Base-by-base conservation (phyloP, 768 basidiomycete genomes). In the Termitomyces titanicus region DNA sequence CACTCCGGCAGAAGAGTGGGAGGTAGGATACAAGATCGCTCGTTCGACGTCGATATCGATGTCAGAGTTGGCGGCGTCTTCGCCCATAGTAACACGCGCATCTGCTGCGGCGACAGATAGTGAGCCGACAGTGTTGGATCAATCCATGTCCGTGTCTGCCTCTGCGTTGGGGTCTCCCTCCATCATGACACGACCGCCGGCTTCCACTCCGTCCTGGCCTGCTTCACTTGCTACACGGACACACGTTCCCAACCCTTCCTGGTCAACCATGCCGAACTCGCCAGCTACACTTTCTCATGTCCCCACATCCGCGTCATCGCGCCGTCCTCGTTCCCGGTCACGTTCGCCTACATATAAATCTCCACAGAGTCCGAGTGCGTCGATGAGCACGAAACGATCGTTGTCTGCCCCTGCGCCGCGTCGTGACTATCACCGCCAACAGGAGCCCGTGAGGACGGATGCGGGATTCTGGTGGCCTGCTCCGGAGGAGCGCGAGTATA, bases 401-500 rank as follows among this genome's bases (percentile, higher is more conserved):
- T 38, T 49, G 24, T 49, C 47, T 37, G 35, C 24, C 11, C 47
- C 47, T 27, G 35, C 47, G 3, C 47, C 24, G 6, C 12, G 25
- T 17, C 15, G 47, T 3, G 17, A n/a, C 4, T 24, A 18, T 49
- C 35, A 27, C 10, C 17, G 15, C 9, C 47, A 37, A 6, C 47
- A 49, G 35, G 47, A 38, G 24, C n/a, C 47, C 24, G 24, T 38
- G 17, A 49, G 47, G 24, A 48, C 34, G 47, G 35, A 37, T 3
- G n/a, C 24, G 24, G 47, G 47, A 49, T 49, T 49, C n/a, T 49
- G 47, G 47, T 49, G 47, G 47, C 35, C 47, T 25, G 24, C 24
- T 15, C 24, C 47, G 25, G 35, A 12, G 24, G 47, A 37, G 22
- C 22, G 34, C 2, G 33, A 17, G 46, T 11, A 27, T 20, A 18